Evolutionary conservation across 768 basidiomycete species (phyloP), one percentile per base, ranked within the genome.

Genomic region (Chiua virens): DNA sequence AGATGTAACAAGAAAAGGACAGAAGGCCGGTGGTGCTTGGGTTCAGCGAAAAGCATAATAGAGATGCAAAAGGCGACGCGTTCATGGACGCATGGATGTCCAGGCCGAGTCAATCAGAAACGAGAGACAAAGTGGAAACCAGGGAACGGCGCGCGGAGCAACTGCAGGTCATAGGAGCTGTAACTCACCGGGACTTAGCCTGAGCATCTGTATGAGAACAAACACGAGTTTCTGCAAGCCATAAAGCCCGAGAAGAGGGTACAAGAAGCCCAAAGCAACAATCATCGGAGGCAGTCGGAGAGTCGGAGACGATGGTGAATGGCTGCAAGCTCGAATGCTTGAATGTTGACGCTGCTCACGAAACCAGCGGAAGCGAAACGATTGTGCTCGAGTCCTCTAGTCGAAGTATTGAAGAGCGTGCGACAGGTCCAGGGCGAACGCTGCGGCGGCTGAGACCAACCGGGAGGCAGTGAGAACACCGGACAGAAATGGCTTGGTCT

Each of bases 241-340:
- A 50, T 60, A 57, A 11, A 66, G 48, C 23, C 41, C 44, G 7
- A 66, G 60, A 30, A 60, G 21, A 5, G 62, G 58, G 36, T 45
- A 62, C 37, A 66, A 47, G 14, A 58, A 45, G 25, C 54, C 54
- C 32, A 65, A 49, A 35, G 65, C 47, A n/a, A 67, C 50, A 18
- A 67, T 58, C 65, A 66, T 65, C 18, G 28, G 10, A 30, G 4
- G n/a, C n/a, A n/a, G n/a, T 45, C 34, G 30, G 30, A 30, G n/a
- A n/a, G n/a, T n/a, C 11, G 30, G 14, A 34, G 9, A 34, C 15
- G 32, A 14, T 34, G 32, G 32, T 3, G 3, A 30, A n/a, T n/a
- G n/a, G n/a, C 28, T 30, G 28, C 28, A 30, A 30, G 28, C 28
- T 30, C 9, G 5, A 10, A 30, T 7, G 5, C 32, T 15, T 14